phyloP scores from a whole-genome alignment of 2,329 filamentous ascomycete genomes.

The Xylaria sp. region DNA sequence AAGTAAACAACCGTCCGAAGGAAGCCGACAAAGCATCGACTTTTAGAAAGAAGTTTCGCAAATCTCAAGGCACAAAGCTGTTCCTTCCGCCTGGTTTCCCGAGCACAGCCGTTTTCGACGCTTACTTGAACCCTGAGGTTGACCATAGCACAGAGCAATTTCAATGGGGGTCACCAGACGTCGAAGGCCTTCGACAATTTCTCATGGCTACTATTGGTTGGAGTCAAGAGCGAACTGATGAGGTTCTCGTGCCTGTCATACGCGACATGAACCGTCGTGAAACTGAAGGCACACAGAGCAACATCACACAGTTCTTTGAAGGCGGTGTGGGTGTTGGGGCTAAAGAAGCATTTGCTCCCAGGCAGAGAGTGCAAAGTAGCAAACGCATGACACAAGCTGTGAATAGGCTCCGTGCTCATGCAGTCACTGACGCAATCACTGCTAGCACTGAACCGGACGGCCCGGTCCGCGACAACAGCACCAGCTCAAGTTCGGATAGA shows the following conservation, averaged over 20 bases:
- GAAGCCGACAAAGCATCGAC: slow-evolving; percentile 62
- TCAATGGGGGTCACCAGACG: slow-evolving; percentile 94
- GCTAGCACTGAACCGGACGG: slow-evolving; percentile 24
- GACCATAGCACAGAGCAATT: slow-evolving; percentile 79
- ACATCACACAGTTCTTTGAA: slow-evolving; percentile 92
- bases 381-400: slow-evolving; percentile 80
- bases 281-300: slow-evolving; percentile 89
- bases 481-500: slow-evolving; percentile 17
- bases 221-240: slow-evolving; percentile 89
- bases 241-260: slow-evolving; percentile 94
- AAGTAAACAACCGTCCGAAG: slow-evolving; percentile 68
- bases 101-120: slow-evolving; percentile 75
- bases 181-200: slow-evolving; percentile 82
- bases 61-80: slow-evolving; percentile 77
- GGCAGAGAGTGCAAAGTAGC: slow-evolving; percentile 68
- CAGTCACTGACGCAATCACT: slow-evolving; percentile 47
- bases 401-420: slow-evolving; percentile 65
- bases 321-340: slow-evolving; percentile 68
- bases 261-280: slow-evolving; percentile 91
- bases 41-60: slow-evolving; percentile 88
- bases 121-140: slow-evolving; percentile 86
- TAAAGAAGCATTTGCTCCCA: slow-evolving; percentile 71
- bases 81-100: slow-evolving; percentile 86
- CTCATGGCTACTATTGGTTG: slow-evolving; percentile 93
- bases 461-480: slow-evolving; percentile 28